Evolutionary conservation across 1,139 yeast species (phyloP), one percentile per base, ranked within the genome.

Genomic region (Wickerhamiella pararugosa): DNA sequence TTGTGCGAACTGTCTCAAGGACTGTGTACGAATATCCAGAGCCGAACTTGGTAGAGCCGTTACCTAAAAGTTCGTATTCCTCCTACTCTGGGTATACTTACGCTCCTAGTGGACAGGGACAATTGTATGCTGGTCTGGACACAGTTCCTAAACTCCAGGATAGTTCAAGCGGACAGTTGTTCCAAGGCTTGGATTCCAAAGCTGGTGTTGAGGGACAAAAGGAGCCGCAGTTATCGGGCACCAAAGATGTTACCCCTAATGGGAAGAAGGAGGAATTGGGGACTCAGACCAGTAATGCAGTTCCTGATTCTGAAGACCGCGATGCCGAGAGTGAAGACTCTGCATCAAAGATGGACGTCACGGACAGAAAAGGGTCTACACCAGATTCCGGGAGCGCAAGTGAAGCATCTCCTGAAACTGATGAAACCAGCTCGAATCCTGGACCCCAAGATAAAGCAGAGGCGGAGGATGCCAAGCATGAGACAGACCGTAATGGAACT

Each of bases 1-100:
- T 77, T 6, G 55, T 82, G 10, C 63, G 83, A 40, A 63, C 70
- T 37, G 56, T 62, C 6, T 70, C 78, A 41, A 54, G 58, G 4
- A 51, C 61, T 5, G 50, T 51, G 32, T 40, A 55, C 46, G 39
- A 33, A 32, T 45, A 42, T 34, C 44, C 43, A 10, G 37, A 25
- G 34, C 39, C 39, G 7, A 36, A 32, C 5, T 32, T 29, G 28
- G 39, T 28, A 6, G 33, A 32, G 29, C 33, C 39, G 5, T n/a
- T 35, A 26, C 38, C 32, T 7, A 3, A 32, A 38, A 15, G 26
- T 11, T 15, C 31, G 21, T n/a, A 8, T 30, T 10, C 35, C 40
- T 7, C 11, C 35, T 10, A 10, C 35, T 7, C 6, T 30, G 21
- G 40, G 34, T 25, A 27, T 9, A 15, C 33, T 29, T 7, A 32